Base-by-base conservation (phyloP, 805 yeast genomes). In the Tetrapisispora phaffii region DNA sequence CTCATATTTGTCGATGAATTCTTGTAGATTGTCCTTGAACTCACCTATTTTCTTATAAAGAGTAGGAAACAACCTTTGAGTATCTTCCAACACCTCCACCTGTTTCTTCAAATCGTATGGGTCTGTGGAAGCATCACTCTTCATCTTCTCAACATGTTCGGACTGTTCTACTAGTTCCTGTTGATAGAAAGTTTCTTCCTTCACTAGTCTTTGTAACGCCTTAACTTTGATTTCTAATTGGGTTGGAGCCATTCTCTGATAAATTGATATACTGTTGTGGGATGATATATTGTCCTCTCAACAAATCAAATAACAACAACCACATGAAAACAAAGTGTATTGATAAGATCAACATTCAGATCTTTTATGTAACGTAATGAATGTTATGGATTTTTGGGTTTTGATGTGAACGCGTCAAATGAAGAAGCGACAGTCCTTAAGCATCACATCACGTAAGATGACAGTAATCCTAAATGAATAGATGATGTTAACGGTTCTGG, bases 221-320 rank as follows among this genome's bases (percentile, higher is more conserved):
- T 74, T 77, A 32, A 75, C 71, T 53, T 84, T 85, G 59, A 86
- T 83, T 54, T 82, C 84, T 34, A 84, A 64, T 48, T 72, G 78
- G 1, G 85, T 69, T 26, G 90, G 93, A 1, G 86, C 72, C 84
- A 82, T 82, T 58, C 1, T 35, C 8, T n/a, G n/a, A n/a, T n/a
- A n/a, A n/a, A n/a, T n/a, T n/a, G n/a, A n/a, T n/a, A n/a, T n/a
- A n/a, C n/a, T n/a, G n/a, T n/a, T n/a, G n/a, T n/a, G n/a, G n/a
- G n/a, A n/a, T n/a, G n/a, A n/a, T n/a, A n/a, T n/a, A n/a, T n/a
- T n/a, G n/a, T n/a, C n/a, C n/a, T n/a, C n/a, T n/a, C n/a, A n/a
- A n/a, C n/a, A n/a, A n/a, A n/a, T n/a, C n/a, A n/a, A n/a, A n/a
- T n/a, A n/a, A n/a, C n/a, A n/a, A n/a, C n/a, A n/a, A n/a, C n/a